Conservation (phyloP, 768 basidiomycete species). For the Strobilomyces confusus region DNA sequence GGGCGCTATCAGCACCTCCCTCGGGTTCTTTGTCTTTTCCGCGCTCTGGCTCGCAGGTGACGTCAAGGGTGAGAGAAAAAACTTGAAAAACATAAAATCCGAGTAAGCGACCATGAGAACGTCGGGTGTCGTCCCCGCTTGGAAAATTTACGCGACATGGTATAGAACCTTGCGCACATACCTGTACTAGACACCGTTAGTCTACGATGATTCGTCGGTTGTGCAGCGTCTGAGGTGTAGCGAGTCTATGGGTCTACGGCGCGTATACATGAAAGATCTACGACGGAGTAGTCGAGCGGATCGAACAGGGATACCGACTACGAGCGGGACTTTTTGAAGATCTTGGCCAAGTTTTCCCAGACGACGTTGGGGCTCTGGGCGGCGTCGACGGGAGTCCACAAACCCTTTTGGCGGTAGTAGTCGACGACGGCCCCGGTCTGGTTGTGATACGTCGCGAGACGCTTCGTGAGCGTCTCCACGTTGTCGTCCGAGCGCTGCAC, state of each 20-base stretch:
- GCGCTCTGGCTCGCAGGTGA: constrained; percentile 86
- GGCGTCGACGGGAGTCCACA: constrained; percentile 91
- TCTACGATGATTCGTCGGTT: constrained; percentile 5
- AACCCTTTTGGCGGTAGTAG: constrained; percentile 88
- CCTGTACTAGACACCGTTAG: constrained; percentile 14
- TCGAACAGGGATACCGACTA: constrained; percentile 4
- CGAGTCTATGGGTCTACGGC: constrained; percentile 17
- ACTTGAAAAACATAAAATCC: constrained; percentile 32
- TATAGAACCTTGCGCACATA: constrained; percentile 17
- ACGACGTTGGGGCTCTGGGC: constrained; percentile 90
- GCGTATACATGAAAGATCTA: constrained; percentile 28
- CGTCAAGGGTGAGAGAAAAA: constrained; percentile 57
- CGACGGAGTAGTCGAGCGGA: neutral
- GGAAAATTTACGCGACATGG: constrained; percentile 8
- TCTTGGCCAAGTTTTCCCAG: constrained; percentile 74
- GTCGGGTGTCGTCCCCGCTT: neutral
- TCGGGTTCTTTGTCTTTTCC: constrained; percentile 83
- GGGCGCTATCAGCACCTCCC: constrained; percentile 84
- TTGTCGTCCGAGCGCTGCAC: constrained; percentile 98
- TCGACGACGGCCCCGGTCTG: constrained; percentile 96
- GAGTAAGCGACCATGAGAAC: constrained; percentile 16
- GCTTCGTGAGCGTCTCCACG: constrained; percentile 88
- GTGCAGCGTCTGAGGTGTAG: neutral
- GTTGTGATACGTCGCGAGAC: constrained; percentile 81
- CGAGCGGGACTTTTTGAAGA: constrained; percentile 43